A percentile compares a stretch with the other conserved stretches of the same genome.
These are phyloP conservation scores for Hemisphaericaspora lyxosophila DNA, from an alignment of 1,139 yeast genomes.

Conservation along the genomic window DNA sequence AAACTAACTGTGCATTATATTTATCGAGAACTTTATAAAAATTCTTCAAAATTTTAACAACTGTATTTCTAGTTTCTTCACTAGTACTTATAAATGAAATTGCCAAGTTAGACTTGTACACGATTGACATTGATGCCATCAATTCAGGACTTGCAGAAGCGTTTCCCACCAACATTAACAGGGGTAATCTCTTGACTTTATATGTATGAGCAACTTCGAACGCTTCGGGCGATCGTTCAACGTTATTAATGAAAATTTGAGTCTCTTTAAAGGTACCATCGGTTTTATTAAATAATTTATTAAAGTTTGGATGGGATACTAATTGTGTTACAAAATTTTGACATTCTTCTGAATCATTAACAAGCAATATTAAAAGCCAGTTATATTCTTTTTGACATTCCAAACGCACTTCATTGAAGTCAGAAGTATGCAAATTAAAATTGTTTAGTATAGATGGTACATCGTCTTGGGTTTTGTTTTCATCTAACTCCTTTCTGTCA, in stretches of 20 bases:
- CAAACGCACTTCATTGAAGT: constrained; percentile 48
- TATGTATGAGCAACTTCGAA: constrained; percentile 51
- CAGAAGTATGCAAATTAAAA: constrained; percentile 18
- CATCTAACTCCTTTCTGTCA: background rate
- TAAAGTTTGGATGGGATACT: constrained; percentile 28
- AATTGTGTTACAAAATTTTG: constrained; percentile 27
- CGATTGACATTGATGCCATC: constrained; percentile 54
- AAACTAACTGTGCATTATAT: constrained; percentile 53
- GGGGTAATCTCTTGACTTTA: constrained; percentile 42
- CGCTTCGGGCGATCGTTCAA: constrained; percentile 47
- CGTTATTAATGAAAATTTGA: constrained; percentile 41
- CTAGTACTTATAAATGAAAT: constrained; percentile 20
- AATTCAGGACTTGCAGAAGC: constrained; percentile 50
- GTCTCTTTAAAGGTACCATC: constrained; percentile 39
- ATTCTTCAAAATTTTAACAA: constrained; percentile 31
- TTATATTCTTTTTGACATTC: constrained; percentile 37
- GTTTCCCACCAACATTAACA: constrained; percentile 46
- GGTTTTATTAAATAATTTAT: constrained; percentile 31
- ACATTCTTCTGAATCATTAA: constrained; percentile 33
- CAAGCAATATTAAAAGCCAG: constrained; percentile 47
- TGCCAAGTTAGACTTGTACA: constrained; percentile 41
- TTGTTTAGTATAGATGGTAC: constrained; percentile 12
- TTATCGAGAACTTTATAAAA: constrained; percentile 37
- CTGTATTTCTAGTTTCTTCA: constrained; percentile 19
- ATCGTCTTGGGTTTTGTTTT: constrained; percentile 1